These are phyloP conservation scores for Juncus effusus DNA, from an alignment of 176 grass and related monocot species.

Conservation along the genomic window DNA sequence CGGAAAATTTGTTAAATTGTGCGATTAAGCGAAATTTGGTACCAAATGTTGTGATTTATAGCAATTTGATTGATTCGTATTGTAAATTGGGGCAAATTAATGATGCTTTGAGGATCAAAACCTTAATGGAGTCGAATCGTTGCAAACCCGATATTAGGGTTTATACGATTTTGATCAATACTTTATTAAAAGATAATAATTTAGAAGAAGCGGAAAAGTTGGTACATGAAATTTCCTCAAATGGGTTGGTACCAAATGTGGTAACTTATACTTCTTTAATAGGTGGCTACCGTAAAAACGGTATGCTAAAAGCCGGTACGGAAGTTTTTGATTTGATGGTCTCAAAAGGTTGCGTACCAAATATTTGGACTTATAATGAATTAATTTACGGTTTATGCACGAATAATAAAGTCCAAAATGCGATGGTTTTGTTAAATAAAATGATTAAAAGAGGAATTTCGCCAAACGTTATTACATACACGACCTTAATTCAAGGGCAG, in stretches of 20 bases:
- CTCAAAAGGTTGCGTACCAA: conserved; percentile 52
- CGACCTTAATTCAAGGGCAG: conserved; percentile 68
- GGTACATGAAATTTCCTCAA: conserved; percentile 25
- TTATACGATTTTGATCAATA: conserved; percentile 36
- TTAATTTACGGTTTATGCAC: conserved; percentile 68
- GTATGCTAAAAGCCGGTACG: conserved; percentile 45
- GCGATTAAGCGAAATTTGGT: conserved; percentile 27
- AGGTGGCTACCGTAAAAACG: conserved; percentile 67
- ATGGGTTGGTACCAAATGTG: conserved; percentile 56
- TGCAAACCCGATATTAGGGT: conserved; percentile 28
- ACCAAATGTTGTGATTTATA: conserved; percentile 31
- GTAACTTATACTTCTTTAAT: conserved; percentile 76
- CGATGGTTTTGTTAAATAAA: conserved; percentile 64
- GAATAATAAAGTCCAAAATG: conserved; percentile 54
- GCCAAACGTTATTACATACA: conserved; percentile 50
- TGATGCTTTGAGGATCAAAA: conserved; percentile 33
- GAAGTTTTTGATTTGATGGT: conserved; percentile 60
- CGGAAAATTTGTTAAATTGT: conserved; percentile 36
- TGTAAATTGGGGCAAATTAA: conserved; percentile 33
- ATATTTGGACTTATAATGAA: conserved; percentile 60
- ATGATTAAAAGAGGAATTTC: conserved; percentile 55
- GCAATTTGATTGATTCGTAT: conserved; percentile 32
- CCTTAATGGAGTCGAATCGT: conserved; percentile 35
- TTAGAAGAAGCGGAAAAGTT: conserved; percentile 32
- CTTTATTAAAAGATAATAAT: conserved; percentile 18